A percentile compares a stretch with the other conserved stretches of the same genome.
These are phyloP conservation scores for Mycena rebaudengoi DNA, from an alignment of 768 basidiomycete species.

Conservation along the genomic window DNA sequence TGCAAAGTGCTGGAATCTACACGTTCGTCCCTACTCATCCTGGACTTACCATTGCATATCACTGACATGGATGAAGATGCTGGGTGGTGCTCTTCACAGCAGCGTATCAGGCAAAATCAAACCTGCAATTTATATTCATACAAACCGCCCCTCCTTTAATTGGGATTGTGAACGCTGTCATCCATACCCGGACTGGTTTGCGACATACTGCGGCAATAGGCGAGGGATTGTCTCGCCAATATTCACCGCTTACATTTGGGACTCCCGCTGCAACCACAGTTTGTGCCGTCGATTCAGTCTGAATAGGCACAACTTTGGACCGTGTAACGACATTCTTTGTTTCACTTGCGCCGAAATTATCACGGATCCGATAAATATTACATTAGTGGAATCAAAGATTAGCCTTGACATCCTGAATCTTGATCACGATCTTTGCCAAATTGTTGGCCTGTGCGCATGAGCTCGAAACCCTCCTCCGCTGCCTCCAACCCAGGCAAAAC, in stretches of 20 bases:
- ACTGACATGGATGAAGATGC: neutral
- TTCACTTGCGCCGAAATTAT: too few species aligned
- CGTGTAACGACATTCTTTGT: too few species aligned
- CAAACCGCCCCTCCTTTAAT: neutral
- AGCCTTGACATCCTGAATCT: slow-evolving; percentile 38
- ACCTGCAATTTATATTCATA: slow-evolving; percentile 3
- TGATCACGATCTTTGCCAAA: slow-evolving; percentile 84
- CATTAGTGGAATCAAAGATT: too few species aligned
- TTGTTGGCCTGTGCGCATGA: slow-evolving; percentile 69
- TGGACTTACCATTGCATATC: neutral
- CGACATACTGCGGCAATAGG: too few species aligned
- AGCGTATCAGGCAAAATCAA: neutral
- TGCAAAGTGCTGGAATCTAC: slow-evolving; percentile 16
- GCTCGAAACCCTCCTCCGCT: slow-evolving; percentile 75
- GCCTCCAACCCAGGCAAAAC: slow-evolving; percentile 71
- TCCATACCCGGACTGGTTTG: slow-evolving; percentile 16
- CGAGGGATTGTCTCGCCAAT: too few species aligned
- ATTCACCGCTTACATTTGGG: too few species aligned
- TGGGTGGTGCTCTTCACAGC: slow-evolving; percentile 4
- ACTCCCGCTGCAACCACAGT: too few species aligned
- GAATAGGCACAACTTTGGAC: too few species aligned
- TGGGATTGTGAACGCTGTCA: slow-evolving; percentile 17
- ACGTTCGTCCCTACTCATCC: slow-evolving; percentile 3
- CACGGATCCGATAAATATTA: too few species aligned
- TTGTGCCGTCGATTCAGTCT: too few species aligned